Percentiles rank a stretch among this genome's conserved stretches.
These are phyloP conservation scores for Canariomyces notabilis DNA, from an alignment of 2,329 filamentous ascomycete genomes.

Conservation along the genomic window DNA sequence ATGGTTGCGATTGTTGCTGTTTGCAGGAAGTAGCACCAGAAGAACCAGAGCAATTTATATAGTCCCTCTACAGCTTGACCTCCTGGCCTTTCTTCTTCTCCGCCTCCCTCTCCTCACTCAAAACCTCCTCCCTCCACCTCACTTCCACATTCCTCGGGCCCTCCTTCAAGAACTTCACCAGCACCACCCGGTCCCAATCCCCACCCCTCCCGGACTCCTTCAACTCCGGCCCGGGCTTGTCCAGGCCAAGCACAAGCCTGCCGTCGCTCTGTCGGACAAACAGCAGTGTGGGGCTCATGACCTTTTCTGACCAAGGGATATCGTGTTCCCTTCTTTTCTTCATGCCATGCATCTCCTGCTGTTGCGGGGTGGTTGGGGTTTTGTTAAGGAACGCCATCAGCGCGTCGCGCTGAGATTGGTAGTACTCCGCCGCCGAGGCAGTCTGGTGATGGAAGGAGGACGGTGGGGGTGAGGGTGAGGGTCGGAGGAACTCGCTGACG, in stretches of 20 bases:
- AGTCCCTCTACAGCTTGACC: slow-evolving; percentile 9
- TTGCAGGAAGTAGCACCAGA: neutral
- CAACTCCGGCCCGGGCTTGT: slow-evolving; percentile 54
- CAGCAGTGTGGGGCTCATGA: slow-evolving; percentile 52
- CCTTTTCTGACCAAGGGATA: slow-evolving; percentile 56
- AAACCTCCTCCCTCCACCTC: slow-evolving; percentile 42
- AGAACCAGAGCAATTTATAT: neutral
- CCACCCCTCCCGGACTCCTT: slow-evolving; percentile 44
- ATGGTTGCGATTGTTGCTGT: neutral
- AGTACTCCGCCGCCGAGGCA: no score
- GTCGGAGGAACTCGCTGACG: slow-evolving; percentile 47
- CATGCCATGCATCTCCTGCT: neutral
- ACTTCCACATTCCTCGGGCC: slow-evolving; percentile 51
- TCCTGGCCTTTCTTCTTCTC: slow-evolving; percentile 14
- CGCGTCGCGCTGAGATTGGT: slow-evolving; percentile 43
- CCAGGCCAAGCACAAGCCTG: slow-evolving; percentile 50
- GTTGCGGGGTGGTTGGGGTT: slow-evolving; percentile 31
- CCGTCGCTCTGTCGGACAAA: slow-evolving; percentile 42
- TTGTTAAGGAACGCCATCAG: slow-evolving; percentile 50
- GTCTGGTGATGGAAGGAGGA: slow-evolving; percentile 20
- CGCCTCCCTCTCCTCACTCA: slow-evolving; percentile 40
- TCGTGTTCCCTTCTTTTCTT: slow-evolving; percentile 18
- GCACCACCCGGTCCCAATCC: slow-evolving; percentile 54
- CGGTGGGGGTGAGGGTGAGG: slow-evolving; percentile 21
- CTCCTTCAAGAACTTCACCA: slow-evolving; percentile 49